A percentile compares a stretch with the other conserved stretches of the same genome.
Conservation (phyloP, 2,329 filamentous ascomycete genomes). For the Lecanicillium sp. region DNA sequence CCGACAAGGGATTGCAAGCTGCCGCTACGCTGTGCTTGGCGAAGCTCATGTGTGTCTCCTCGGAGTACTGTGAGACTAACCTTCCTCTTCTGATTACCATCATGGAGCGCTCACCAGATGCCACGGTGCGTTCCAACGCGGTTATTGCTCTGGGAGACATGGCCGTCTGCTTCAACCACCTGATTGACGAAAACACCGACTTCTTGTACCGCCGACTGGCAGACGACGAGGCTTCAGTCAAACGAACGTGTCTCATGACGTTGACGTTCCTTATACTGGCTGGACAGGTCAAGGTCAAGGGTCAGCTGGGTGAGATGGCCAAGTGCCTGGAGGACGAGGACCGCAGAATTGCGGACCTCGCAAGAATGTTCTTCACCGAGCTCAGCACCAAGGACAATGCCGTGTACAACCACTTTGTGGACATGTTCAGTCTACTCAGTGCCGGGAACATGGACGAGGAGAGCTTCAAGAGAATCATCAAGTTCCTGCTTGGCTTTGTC, state of each 20-base stretch:
- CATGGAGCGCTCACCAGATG: constrained; percentile 87
- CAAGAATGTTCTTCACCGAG: constrained; percentile 97
- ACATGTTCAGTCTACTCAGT: constrained; percentile 93
- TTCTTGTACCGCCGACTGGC: constrained; percentile 93
- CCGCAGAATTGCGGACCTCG: constrained; percentile 86
- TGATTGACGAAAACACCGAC: constrained; percentile 98
- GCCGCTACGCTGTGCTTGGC: constrained; percentile 91
- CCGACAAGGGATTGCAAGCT: constrained; percentile 83
- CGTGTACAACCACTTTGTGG: constrained; percentile 98
- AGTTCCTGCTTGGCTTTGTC: constrained; percentile 91
- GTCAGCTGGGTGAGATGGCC: constrained; percentile 96
- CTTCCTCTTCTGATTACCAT: constrained; percentile 93
- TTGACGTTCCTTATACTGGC: constrained; percentile 94
- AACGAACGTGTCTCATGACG: constrained; percentile 97
- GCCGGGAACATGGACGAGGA: constrained; percentile 79
- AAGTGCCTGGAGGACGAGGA: constrained; percentile 98
- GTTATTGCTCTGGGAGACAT: constrained; percentile 97
- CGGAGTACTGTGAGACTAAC: constrained; percentile 92
- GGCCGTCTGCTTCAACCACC: constrained; percentile 98
- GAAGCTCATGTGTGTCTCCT: constrained; percentile 97
- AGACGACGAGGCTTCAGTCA: constrained; percentile 82
- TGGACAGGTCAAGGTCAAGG: constrained; percentile 98
- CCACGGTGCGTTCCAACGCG: constrained; percentile 89
- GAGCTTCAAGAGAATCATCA: constrained; percentile 77
- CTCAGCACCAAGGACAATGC: constrained; percentile 97